Percentiles rank a stretch among this genome's conserved stretches.
phyloP scores from a whole-genome alignment of 352 stramenopile species.

The Phytophthora meadii region DNA sequence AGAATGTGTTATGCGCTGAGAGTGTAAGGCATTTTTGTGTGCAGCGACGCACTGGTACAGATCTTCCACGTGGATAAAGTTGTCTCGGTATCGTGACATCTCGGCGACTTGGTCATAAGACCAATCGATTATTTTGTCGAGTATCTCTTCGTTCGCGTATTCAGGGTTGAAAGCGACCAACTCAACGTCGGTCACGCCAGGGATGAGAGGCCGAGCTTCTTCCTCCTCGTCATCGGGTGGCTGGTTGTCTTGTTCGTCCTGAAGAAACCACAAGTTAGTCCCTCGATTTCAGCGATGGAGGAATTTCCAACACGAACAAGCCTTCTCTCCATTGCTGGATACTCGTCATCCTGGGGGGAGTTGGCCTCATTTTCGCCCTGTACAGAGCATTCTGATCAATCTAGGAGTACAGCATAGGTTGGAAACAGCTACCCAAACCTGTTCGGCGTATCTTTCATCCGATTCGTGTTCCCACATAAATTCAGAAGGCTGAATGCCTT shows the following conservation, averaged over 20 bases:
- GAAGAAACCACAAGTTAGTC: neutral
- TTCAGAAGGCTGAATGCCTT: neutral
- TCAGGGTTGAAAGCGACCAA: conserved; percentile 67
- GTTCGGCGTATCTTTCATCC: neutral
- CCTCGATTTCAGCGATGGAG: neutral
- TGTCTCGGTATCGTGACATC: conserved; percentile 50
- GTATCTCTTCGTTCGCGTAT: conserved; percentile 53
- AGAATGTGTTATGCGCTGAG: neutral
- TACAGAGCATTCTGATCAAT: neutral
- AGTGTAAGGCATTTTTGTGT: neutral
- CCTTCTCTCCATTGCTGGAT: conserved; percentile 21
- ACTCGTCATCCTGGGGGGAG: neutral
- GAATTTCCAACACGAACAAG: conserved; percentile 14
- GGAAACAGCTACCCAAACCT: neutral
- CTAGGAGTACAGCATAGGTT: neutral
- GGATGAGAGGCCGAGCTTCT: conserved; percentile 31
- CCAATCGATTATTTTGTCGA: conserved; percentile 69
- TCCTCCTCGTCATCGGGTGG: conserved; percentile 12
- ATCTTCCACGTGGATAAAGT: conserved; percentile 58
- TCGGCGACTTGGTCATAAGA: conserved; percentile 59
- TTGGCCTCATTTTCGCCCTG: neutral
- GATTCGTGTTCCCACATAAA: neutral
- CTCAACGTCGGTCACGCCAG: conserved; percentile 52
- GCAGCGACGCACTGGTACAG: conserved; percentile 46
- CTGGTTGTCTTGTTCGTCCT: conserved; percentile 6